A percentile compares a stretch with the other conserved stretches of the same genome.
Evolutionary conservation across 2,329 filamentous ascomycete genomes (phyloP).

Genomic region (Huntiella decipiens): DNA sequence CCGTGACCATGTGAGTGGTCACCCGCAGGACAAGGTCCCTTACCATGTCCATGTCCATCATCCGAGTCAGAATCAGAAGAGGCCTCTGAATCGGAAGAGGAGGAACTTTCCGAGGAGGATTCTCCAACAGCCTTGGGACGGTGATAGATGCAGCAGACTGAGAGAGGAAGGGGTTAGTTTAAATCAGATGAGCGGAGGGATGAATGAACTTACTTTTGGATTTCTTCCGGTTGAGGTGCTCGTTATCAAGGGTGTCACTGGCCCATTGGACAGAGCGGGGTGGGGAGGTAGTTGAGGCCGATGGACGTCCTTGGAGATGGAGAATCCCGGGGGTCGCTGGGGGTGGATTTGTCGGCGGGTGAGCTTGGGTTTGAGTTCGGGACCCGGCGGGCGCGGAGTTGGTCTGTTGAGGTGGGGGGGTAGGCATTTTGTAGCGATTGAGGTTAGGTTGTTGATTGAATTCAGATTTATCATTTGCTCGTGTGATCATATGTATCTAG

Average conservation of each 20-base stretch:
- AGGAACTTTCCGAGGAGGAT: slow-evolving; percentile 33
- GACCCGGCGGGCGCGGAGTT: neutral
- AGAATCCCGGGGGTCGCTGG: slow-evolving; percentile 20
- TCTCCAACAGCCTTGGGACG: slow-evolving; percentile 65
- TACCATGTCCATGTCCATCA: slow-evolving; percentile 13
- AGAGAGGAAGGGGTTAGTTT: neutral
- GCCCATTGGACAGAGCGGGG: slow-evolving; percentile 68
- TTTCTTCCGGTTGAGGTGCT: slow-evolving; percentile 80
- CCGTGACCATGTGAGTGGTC: slow-evolving; percentile 15
- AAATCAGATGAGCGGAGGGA: neutral
- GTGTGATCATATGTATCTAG: too few species aligned
- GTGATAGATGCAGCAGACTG: slow-evolving; percentile 99
- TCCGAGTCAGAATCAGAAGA: slow-evolving; percentile 17
- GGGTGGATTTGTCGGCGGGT: neutral
- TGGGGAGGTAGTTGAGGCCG: slow-evolving; percentile 17
- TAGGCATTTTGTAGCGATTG: neutral
- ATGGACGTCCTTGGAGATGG: slow-evolving; percentile 31
- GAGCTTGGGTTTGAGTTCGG: neutral
- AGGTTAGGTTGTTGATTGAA: neutral
- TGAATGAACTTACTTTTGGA: slow-evolving; percentile 53
- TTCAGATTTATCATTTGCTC: too few species aligned
- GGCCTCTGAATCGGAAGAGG: slow-evolving; percentile 28
- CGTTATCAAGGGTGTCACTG: slow-evolving; percentile 84
- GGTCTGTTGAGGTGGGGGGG: neutral
- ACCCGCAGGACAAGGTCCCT: neutral